Evolutionary conservation across 164 flowering plant species (phyloP).

Genomic region (Stephania yunnanensis): DNA sequence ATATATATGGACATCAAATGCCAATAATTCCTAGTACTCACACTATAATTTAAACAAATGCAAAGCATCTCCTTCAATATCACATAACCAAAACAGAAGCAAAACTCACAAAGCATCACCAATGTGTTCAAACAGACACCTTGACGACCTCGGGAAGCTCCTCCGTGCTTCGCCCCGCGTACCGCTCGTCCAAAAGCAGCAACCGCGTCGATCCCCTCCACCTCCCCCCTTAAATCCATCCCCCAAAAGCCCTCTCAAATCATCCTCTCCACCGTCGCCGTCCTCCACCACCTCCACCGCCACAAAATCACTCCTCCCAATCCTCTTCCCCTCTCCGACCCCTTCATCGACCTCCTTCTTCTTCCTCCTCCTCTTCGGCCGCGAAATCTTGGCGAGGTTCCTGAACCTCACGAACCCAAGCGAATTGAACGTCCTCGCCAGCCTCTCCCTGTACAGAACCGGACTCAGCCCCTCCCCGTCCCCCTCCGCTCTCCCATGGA

Average conservation of each 20-base stretch:
- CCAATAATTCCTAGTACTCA: background rate
- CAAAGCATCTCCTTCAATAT: background rate
- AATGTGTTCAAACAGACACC: constrained; percentile 43
- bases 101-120: constrained; percentile 28
- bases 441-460: constrained; percentile 71
- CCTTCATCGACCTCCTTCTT: constrained; percentile 16
- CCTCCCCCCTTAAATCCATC: constrained; percentile 46
- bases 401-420: constrained; percentile 63
- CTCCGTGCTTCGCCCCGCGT: constrained; percentile 30
- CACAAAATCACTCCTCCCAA: constrained; percentile 36
- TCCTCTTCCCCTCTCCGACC: constrained; percentile 22
- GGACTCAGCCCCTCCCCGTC: constrained; percentile 54
- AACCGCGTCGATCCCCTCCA: constrained; percentile 89
- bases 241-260: constrained; percentile 61
- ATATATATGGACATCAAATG: background rate
- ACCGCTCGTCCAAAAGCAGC: constrained; percentile 83
- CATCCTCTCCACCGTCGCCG: constrained; percentile 37
- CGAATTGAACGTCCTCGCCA: constrained; percentile 57
- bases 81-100: background rate
- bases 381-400: constrained; percentile 73
- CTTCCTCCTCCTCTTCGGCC: constrained; percentile 51
- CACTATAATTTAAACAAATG: background rate
- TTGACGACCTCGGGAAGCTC: constrained; percentile 84
- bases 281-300: constrained; percentile 60
- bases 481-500: constrained; percentile 50